Evolutionary conservation across 2,329 filamentous ascomycete species (phyloP), one percentile per base, ranked within the genome.

Genomic region (Fusarium staphyleae): DNA sequence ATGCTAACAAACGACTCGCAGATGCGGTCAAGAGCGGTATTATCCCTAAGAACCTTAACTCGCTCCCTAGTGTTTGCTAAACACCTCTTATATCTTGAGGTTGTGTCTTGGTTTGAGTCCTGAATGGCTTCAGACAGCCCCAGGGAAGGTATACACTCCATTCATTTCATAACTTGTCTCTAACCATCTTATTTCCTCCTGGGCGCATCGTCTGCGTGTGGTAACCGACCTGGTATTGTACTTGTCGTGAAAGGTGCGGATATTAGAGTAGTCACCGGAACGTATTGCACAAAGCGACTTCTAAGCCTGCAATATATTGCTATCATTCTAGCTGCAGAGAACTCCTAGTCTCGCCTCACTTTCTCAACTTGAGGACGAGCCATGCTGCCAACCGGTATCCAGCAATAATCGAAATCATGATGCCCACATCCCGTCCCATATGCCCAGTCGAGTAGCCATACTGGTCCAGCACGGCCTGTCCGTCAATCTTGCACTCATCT

Each of bases 391-490:
- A 42, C 14, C 69, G 65, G 39, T 70, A 71, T 1, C 84, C 91
- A 12, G 83, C 75, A 63, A 91, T 87, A 60, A 96, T 96, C 3
- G 79, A 85, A 44, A 96, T 69, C 77, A 93, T 80, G 63, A 93
- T 93, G 0, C 90, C 91, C 15, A 91, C 84, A 79, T 90, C 78
- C 65, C 91, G 90, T 0, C 90, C 91, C 35, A 90, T 81, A 78
- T 89, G 75, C 0, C 84, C 87, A 3, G 81, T 82, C 8, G 79
- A 74, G 71, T 91, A 93, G 0, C 86, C 87, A 70, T 91, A 95
- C 46, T 81, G 76, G 33, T 83, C 75, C 40, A 96, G 73, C 4
- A 96, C 88, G 2, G 81, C 89, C 36, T 80, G 83, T 0, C 91
- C 91, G 3, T 82, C 80, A 60, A 95, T 90, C 71, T 84, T 75